A percentile compares a stretch with the other conserved stretches of the same genome.
Conservation (phyloP, 2,329 filamentous ascomycete species). For the Aureobasidium uvarum region DNA sequence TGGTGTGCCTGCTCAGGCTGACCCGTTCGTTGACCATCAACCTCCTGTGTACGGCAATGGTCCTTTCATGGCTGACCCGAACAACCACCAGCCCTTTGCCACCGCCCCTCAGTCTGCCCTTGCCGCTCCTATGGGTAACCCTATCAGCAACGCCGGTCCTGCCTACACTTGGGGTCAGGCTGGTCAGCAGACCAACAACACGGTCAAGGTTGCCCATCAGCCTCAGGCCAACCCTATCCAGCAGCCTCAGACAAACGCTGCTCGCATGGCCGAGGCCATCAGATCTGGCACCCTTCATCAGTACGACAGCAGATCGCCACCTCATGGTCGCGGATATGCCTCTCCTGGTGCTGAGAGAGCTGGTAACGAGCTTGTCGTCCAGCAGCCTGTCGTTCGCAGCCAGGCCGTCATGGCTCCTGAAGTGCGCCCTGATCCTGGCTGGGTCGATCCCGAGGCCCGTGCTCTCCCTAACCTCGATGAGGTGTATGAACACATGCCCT, state of each 20-base stretch:
- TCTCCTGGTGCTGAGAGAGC: background rate
- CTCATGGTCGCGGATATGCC: background rate
- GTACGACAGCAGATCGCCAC: background rate
- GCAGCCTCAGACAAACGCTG: constrained; percentile 10
- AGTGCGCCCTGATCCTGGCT: constrained; percentile 24
- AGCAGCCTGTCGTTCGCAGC: constrained; percentile 11
- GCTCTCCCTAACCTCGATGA: constrained; percentile 32
- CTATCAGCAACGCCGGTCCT: background rate
- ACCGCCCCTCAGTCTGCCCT: background rate
- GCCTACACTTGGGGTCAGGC: background rate
- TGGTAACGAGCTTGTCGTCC: constrained; percentile 2
- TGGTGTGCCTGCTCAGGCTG: background rate
- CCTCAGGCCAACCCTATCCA: background rate
- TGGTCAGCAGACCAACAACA: background rate
- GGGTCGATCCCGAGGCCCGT: background rate
- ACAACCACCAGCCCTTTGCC: background rate
- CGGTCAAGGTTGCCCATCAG: background rate
- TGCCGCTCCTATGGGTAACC: background rate
- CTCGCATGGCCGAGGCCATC: constrained; percentile 17
- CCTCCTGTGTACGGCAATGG: background rate
- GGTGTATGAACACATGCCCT: constrained; percentile 34
- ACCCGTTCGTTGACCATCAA: constrained; percentile 1
- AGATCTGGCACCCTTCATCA: background rate
- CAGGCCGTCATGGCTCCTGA: constrained; percentile 13
- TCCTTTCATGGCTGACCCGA: background rate